Evolutionary conservation across 2,329 filamentous ascomycete species (phyloP).

Genomic region (Fusarium buharicum): DNA sequence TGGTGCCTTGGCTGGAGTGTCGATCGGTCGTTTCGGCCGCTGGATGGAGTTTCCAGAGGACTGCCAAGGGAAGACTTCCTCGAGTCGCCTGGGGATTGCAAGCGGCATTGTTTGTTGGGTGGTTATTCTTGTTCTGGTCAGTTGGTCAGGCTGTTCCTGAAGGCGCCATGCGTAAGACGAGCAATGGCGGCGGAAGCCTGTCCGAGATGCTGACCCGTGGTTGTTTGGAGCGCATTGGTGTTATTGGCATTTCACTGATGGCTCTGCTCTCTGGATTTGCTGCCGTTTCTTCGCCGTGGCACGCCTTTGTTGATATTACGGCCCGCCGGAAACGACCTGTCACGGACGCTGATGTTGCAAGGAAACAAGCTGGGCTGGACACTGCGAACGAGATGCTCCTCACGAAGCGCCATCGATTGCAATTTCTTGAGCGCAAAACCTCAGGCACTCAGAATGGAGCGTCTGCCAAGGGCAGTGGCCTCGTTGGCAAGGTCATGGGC

Average conservation of each 20-base stretch:
- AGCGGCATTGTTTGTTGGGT: constrained; percentile 68
- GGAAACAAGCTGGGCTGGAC: constrained; percentile 82
- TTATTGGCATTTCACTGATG: constrained; percentile 88
- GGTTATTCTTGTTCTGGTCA: constrained; percentile 82
- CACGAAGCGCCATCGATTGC: constrained; percentile 77
- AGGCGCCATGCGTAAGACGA: constrained; percentile 43
- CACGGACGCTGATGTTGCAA: constrained; percentile 77
- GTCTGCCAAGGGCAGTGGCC: constrained; percentile 56
- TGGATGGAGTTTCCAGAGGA: constrained; percentile 71
- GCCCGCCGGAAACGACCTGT: constrained; percentile 64
- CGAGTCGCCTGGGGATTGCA: constrained; percentile 73
- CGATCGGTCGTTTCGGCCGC: constrained; percentile 68
- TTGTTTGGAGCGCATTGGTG: constrained; percentile 76
- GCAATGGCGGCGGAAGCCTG: constrained; percentile 45
- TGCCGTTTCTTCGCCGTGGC: constrained; percentile 88
- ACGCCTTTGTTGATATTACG: constrained; percentile 76
- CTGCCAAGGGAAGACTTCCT: constrained; percentile 65
- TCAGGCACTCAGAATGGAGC: constrained; percentile 47
- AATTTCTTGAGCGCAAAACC: constrained; percentile 73
- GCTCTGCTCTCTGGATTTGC: constrained; percentile 89
- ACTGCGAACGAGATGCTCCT: constrained; percentile 82
- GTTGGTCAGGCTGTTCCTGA: constrained; percentile 71
- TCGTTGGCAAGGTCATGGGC: constrained; percentile 79
- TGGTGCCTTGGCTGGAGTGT: constrained; percentile 83
- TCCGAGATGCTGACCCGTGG: constrained; percentile 59